Evolutionary conservation across 2,329 filamentous ascomycete species (phyloP).

Genomic region (Diplodia scrobiculata): DNA sequence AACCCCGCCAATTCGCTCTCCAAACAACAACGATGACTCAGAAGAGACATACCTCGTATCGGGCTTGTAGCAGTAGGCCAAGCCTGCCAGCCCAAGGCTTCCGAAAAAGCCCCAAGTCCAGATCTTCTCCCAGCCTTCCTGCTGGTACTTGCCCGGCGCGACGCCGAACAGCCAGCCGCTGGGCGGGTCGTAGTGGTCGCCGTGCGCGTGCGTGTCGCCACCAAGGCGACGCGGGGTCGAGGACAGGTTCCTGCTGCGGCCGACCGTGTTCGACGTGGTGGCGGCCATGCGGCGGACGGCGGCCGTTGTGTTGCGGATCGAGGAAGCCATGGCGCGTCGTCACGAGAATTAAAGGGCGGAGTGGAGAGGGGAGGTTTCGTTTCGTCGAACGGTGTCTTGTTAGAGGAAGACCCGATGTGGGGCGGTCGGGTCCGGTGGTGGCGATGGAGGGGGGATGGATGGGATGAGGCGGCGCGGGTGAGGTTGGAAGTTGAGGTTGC

Average conservation of each 20-base stretch:
- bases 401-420: background rate
- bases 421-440: background rate
- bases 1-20: background rate
- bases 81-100: slow-evolving; percentile 68
- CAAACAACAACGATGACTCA: background rate
- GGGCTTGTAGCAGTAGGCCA: slow-evolving; percentile 94
- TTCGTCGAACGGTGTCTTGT: background rate
- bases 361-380: background rate
- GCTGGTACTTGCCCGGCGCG: slow-evolving; percentile 89
- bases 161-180: slow-evolving; percentile 91
- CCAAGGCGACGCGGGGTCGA: slow-evolving; percentile 19
- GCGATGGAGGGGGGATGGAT: background rate
- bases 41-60: slow-evolving; percentile 84
- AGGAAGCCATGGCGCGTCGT: slow-evolving; percentile 18
- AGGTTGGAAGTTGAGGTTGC: slow-evolving; percentile 19
- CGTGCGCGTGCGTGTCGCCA: slow-evolving; percentile 52
- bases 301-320: slow-evolving; percentile 1
- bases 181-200: slow-evolving; percentile 79
- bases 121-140: slow-evolving; percentile 92
- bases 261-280: background rate
- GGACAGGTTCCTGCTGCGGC: slow-evolving; percentile 7
- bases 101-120: slow-evolving; percentile 85
- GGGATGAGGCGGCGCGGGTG: background rate
- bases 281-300: slow-evolving; percentile 6
- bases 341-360: background rate